phyloP scores from a whole-genome alignment of 179 eudicot species.

The Patellifolia procumbens region DNA sequence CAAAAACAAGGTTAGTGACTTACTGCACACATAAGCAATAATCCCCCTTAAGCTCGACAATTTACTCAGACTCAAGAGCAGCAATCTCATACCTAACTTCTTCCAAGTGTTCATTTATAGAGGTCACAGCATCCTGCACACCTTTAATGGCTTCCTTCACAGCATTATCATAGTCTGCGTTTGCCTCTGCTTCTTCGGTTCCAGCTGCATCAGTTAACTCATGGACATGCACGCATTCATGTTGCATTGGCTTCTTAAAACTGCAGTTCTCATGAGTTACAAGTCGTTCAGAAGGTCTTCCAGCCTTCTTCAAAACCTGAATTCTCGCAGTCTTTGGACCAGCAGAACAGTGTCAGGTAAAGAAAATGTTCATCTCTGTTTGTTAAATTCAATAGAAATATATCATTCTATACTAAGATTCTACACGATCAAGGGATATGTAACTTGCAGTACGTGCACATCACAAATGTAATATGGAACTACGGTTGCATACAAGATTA shows the following conservation, averaged over 20 bases:
- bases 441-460: background rate
- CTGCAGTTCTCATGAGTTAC: slow-evolving; percentile 86
- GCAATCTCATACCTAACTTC: slow-evolving; percentile 86
- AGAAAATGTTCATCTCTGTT: slow-evolving; percentile 2
- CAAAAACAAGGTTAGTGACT: background rate
- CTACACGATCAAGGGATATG: background rate
- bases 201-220: slow-evolving; percentile 93
- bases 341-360: slow-evolving; percentile 12
- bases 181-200: slow-evolving; percentile 96
- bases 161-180: slow-evolving; percentile 84
- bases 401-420: background rate
- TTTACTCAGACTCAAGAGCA: slow-evolving; percentile 33
- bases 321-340: slow-evolving; percentile 71
- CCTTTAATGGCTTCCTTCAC: slow-evolving; percentile 88
- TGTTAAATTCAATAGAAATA: background rate
- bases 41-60: background rate
- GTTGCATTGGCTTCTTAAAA: slow-evolving; percentile 61
- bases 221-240: slow-evolving; percentile 88
- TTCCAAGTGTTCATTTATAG: slow-evolving; percentile 83
- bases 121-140: slow-evolving; percentile 81
- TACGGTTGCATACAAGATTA: no score
- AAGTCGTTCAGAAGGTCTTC: slow-evolving; percentile 87
- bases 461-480: background rate
- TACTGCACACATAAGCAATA: background rate
- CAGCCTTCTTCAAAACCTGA: slow-evolving; percentile 94